A percentile compares a stretch with the other conserved stretches of the same genome.
phyloP scores from a whole-genome alignment of 2,329 filamentous ascomycete species.

The Samsoniella hepiali region DNA sequence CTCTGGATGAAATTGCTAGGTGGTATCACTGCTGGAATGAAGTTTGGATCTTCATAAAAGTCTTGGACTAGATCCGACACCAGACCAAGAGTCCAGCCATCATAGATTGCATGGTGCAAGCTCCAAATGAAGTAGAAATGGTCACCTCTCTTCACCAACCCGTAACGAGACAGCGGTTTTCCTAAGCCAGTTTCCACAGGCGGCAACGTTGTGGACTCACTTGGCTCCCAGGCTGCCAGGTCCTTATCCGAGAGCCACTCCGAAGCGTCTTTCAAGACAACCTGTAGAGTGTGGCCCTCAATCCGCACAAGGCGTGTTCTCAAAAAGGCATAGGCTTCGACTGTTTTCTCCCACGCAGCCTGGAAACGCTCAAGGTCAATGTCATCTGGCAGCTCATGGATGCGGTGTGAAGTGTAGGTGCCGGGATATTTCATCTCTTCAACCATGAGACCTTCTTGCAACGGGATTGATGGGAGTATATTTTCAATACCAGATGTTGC shows the following conservation, averaged over 20 bases:
- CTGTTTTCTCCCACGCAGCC: constrained; percentile 22
- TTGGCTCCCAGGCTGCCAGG: background rate
- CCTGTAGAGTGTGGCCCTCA: constrained; percentile 16
- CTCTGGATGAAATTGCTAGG: background rate
- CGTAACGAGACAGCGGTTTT: background rate
- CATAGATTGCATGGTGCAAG: background rate
- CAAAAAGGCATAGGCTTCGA: constrained; percentile 21
- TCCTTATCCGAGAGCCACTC: background rate
- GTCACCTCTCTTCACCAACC: background rate
- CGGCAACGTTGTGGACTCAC: background rate
- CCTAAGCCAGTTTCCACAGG: background rate
- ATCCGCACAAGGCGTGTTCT: constrained; percentile 24
- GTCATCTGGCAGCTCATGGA: constrained; percentile 16
- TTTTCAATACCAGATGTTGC: constrained; percentile 27
- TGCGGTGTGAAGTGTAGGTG: constrained; percentile 22
- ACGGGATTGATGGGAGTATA: constrained; percentile 35
- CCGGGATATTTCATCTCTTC: constrained; percentile 25
- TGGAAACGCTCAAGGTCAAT: constrained; percentile 21
- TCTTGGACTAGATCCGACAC: background rate
- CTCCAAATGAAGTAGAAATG: background rate
- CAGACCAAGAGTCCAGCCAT: background rate
- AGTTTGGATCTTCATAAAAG: background rate
- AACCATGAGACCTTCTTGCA: constrained; percentile 39
- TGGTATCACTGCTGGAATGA: background rate
- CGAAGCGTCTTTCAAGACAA: constrained; percentile 20